Conservation (phyloP, 2,329 filamentous ascomycete species). For the Trichoderma simmonsii region DNA sequence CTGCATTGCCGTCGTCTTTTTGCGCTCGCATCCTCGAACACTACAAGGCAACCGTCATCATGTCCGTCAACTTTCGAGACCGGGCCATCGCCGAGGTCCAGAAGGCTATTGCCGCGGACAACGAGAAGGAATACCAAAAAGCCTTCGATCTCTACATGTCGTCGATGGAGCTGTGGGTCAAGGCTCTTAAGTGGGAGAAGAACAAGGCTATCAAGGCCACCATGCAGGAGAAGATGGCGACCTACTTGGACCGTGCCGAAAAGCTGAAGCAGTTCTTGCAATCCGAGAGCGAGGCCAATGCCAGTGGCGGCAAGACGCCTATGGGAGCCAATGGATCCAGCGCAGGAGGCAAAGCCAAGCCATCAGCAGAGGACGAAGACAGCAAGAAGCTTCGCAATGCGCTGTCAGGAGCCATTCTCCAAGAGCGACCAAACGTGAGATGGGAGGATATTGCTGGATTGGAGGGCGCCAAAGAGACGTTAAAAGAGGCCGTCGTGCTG, state of each 20-base stretch:
- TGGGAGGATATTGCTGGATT: slow-evolving; percentile 98
- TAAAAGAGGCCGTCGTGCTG: slow-evolving; percentile 96
- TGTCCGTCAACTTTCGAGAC: slow-evolving; percentile 97
- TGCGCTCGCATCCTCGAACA: not conserved
- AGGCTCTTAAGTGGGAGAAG: slow-evolving; percentile 99
- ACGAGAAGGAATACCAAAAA: slow-evolving; percentile 92
- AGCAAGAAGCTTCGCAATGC: slow-evolving; percentile 93
- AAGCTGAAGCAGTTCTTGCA: slow-evolving; percentile 93
- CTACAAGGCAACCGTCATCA: slow-evolving; percentile 41
- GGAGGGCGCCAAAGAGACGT: slow-evolving; percentile 88
- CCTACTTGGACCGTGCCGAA: slow-evolving; percentile 98
- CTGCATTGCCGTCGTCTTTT: slow-evolving; percentile 4
- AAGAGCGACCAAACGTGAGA: slow-evolving; percentile 92
- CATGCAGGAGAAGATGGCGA: slow-evolving; percentile 89
- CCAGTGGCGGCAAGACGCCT: slow-evolving; percentile 55
- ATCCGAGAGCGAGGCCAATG: slow-evolving; percentile 69
- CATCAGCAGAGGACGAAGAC: slow-evolving; percentile 79
- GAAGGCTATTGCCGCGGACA: slow-evolving; percentile 95
- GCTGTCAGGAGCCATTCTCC: slow-evolving; percentile 84
- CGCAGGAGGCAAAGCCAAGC: slow-evolving; percentile 58
- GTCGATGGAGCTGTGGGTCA: slow-evolving; percentile 96
- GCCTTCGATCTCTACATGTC: slow-evolving; percentile 96
- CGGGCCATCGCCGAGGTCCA: slow-evolving; percentile 96
- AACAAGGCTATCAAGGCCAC: slow-evolving; percentile 96
- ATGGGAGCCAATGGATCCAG: slow-evolving; percentile 71